Conservation (phyloP, 164 flowering plant species). For the Protea cynaroides region DNA sequence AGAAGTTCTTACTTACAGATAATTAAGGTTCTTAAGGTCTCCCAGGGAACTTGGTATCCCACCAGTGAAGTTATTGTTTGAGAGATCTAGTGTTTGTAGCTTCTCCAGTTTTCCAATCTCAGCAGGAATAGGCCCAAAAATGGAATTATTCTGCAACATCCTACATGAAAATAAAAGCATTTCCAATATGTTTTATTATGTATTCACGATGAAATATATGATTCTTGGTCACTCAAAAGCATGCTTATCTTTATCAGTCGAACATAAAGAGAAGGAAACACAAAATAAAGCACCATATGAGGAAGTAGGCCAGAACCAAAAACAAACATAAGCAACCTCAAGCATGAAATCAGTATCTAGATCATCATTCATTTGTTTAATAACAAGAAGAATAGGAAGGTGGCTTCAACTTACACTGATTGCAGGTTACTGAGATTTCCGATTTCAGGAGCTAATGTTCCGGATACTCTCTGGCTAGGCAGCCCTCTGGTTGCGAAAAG, state of each 20-base stretch:
- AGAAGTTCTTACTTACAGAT: conserved; percentile 52
- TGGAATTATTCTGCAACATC: conserved; percentile 83
- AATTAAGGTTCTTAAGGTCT: conserved; percentile 62
- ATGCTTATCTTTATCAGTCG: no score
- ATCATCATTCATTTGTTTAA: no score
- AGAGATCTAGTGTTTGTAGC: conserved; percentile 88
- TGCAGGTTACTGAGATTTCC: no score
- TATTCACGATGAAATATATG: no score
- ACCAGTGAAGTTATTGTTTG: conserved; percentile 66
- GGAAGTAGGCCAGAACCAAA: background rate
- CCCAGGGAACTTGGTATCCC: conserved; percentile 77
- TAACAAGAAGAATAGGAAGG: no score
- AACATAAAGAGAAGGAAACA: background rate
- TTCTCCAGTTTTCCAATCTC: conserved; percentile 69
- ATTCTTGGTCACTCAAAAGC: no score
- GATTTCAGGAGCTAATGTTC: conserved; percentile 13
- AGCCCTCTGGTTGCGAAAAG: conserved; percentile 52
- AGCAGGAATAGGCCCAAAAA: conserved; percentile 77
- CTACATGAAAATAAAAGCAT: conserved; percentile 28
- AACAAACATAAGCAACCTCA: no score
- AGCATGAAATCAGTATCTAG: no score
- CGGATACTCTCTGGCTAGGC: conserved; percentile 82
- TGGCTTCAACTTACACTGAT: no score
- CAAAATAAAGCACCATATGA: background rate
- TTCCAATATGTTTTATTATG: background rate